Evolutionary conservation across 1,284 basidiomycete species (phyloP), one percentile per base, ranked within the genome.

Genomic region (Ceratobasidium sp.): DNA sequence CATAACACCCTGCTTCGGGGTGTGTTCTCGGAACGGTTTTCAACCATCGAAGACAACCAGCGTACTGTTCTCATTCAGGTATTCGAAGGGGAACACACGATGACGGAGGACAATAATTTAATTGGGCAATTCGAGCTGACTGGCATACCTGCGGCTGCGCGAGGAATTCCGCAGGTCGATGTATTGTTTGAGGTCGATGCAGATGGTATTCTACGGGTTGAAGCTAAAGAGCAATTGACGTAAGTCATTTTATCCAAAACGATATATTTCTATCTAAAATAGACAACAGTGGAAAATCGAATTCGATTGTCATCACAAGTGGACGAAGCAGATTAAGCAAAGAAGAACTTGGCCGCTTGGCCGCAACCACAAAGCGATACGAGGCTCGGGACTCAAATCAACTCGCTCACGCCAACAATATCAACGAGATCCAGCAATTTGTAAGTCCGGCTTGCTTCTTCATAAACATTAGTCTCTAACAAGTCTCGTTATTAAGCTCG

Each of bases 11-110:
- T 96, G 83, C 97, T 98, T 86, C 97, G 97, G 79, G 95, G 96
- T 86, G 97, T 96, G 91, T 98, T 98, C 89, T 96, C 95, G 64
- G 90, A 96, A 84, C 94, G 93, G 78, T 98, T 98, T 91, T 97
- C 97, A 82, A 98, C 97, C 71, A 96, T 97, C 81, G 96, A 97
- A 90, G 97, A 98, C 90, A 98, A 98, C 90, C 97, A 98, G 88
- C 97, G 97, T 80, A 95, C 94, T 77, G 97, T 98, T 87, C 96
- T 95, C 81, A 97, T 98, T 95, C 97, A 96, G 83, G 97, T 98
- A 60, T 71, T 15, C 1, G 15, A 42, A 5, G 3, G 13, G 3
- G 5, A 10, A 15, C 33, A 83, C 33, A 33, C 4, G n/a, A n/a
- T n/a, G n/a, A 33, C 33, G 1, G 4, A 4, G 33, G 33, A 33